These are phyloP conservation scores for Xylariaceae sp. DNA, from an alignment of 2,329 filamentous ascomycete genomes.

Conservation along the genomic window DNA sequence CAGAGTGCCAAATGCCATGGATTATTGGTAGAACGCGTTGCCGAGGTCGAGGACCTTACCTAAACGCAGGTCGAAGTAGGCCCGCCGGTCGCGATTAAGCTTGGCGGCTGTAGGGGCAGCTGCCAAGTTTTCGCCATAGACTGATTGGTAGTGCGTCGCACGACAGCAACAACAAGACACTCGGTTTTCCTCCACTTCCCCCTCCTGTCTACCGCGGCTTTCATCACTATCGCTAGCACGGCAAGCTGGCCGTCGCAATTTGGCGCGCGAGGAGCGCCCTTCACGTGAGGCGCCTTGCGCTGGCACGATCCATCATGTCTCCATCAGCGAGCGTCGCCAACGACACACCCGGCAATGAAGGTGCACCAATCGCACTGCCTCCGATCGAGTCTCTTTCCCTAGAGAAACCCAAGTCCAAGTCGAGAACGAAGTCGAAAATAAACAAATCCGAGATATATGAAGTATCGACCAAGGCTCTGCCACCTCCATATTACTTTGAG, in stretches of 20 bases:
- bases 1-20: neutral
- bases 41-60: neutral
- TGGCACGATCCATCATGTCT: constrained; percentile 18
- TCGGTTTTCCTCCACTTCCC: too few relatives aligned
- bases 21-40: neutral
- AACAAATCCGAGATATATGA: constrained; percentile 6
- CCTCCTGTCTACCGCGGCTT: too few relatives aligned
- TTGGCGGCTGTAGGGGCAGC: neutral
- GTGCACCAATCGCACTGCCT: constrained; percentile 10
- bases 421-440: constrained; percentile 8
- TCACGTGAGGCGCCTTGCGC: constrained; percentile 1
- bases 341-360: constrained; percentile 3
- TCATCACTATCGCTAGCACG: neutral
- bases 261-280: constrained; percentile 2
- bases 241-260: neutral
- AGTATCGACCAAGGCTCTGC: constrained; percentile 40
- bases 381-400: constrained; percentile 16
- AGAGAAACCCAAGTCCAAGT: neutral
- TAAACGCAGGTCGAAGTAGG: too few relatives aligned
- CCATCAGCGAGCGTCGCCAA: constrained; percentile 5
- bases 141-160: too few relatives aligned
- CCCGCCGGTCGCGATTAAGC: too few relatives aligned
- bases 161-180: too few relatives aligned
- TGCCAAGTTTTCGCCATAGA: too few relatives aligned
- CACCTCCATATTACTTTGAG: constrained; percentile 75